Evolutionary conservation across 2,329 filamentous ascomycete genomes (phyloP).

Genomic region (Cytospora leucostoma): DNA sequence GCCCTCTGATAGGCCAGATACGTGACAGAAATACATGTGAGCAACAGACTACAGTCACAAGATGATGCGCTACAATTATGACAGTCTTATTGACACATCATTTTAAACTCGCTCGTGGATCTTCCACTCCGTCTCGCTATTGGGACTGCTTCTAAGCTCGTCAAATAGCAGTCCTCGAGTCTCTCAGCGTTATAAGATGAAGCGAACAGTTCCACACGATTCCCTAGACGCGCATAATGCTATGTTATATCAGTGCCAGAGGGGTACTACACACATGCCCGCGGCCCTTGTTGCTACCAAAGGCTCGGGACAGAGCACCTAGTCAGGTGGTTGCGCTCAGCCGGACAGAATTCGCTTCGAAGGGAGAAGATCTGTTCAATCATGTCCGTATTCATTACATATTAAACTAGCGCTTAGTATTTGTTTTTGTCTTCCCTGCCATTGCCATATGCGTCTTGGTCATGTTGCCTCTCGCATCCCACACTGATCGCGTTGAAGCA

Average conservation of each 20-base stretch:
- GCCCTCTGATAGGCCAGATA: no score
- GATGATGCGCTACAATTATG: constrained; percentile 21
- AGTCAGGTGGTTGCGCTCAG: no score
- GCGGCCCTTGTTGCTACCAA: no score
- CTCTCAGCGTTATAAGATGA: neutral
- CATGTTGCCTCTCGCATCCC: neutral
- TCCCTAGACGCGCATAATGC: no score
- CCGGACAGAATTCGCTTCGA: neutral
- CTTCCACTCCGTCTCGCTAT: constrained; percentile 26
- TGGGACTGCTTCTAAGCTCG: constrained; percentile 26
- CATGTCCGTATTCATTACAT: neutral
- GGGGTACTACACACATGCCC: no score
- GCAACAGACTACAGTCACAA: constrained; percentile 11
- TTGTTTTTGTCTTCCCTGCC: neutral
- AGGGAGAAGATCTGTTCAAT: neutral
- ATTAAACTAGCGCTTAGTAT: neutral
- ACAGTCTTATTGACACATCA: constrained; percentile 19
- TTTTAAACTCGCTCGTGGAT: constrained; percentile 22
- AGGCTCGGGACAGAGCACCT: no score
- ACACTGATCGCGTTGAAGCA: neutral
- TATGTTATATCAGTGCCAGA: no score
- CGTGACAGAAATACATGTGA: no score
- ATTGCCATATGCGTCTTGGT: neutral
- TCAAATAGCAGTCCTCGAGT: constrained; percentile 25
- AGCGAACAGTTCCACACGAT: no score